phyloP scores from a whole-genome alignment of 768 basidiomycete species.

The Lentinula edodes region DNA sequence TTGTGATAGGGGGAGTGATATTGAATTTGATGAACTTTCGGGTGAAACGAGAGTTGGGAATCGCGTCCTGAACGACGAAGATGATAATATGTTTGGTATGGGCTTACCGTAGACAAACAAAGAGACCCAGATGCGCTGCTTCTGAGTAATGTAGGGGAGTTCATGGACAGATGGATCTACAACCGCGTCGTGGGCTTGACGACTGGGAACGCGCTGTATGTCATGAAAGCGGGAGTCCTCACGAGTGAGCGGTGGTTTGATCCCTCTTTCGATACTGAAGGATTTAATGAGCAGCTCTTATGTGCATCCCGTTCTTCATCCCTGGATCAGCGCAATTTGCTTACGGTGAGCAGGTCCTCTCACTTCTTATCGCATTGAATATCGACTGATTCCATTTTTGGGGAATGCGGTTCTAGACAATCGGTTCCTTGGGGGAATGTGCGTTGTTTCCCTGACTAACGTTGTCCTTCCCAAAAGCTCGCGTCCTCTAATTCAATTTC shows the following conservation, averaged over 20 bases:
- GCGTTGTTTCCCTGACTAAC: no score
- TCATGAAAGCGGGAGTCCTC: conserved; percentile 64
- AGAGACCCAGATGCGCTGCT: conserved; percentile 76
- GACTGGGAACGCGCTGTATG: conserved; percentile 60
- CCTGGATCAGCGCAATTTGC: conserved; percentile 50
- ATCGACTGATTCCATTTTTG: conserved; percentile 32
- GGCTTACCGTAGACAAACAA: conserved; percentile 37
- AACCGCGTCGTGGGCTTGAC: conserved; percentile 31
- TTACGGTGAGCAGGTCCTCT: conserved; percentile 35
- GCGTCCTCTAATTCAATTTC: conserved; percentile 1
- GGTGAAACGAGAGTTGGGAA: conserved; percentile 13
- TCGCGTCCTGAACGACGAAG: conserved; percentile 29
- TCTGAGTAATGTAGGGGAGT: conserved; percentile 55
- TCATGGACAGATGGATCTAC: conserved; percentile 41
- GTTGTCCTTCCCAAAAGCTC: no score
- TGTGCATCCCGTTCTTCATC: conserved; percentile 57
- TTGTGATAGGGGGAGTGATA: not conserved
- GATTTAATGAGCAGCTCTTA: conserved; percentile 32
- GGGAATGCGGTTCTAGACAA: conserved; percentile 47
- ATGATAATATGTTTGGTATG: conserved; percentile 18
- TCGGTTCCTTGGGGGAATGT: no score
- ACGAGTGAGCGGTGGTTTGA: conserved; percentile 29
- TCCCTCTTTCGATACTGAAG: not conserved
- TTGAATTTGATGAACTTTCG: not conserved
- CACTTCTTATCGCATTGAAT: not conserved